Base-by-base conservation (phyloP, 331 rosid genomes). In the Dryas integrifolia region DNA sequence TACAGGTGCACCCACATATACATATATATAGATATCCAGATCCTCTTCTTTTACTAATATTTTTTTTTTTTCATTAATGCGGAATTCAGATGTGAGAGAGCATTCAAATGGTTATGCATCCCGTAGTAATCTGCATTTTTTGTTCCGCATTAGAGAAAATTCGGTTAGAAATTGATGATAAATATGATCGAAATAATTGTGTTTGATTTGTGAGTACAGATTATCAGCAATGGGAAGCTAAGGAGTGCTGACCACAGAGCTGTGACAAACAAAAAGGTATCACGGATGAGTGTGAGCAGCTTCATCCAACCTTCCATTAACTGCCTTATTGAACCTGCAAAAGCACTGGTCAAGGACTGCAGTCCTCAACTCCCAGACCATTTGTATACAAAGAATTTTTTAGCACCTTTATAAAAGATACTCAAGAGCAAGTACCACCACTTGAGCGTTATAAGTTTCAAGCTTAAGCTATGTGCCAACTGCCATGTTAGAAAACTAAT, bases 291-390 rank as follows among this genome's bases (percentile, higher is more conserved):
- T 10, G 80, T 74, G 26, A 77, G 73, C 3, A 84, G 77, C 70
- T 85, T 85, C 70, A 69, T 84, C 0, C 82, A 72, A 72, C 96
- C 88, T 67, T 82, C 84, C 0, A 43, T n/a, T 9, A 76, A 83
- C 49, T 77, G 70, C 72, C 53, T 80, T 13, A 59, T 85, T 44
- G 80, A 87, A 51, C 86, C 90, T 8, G 84, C 86, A 80, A 71
- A 74, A 70, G 52, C 44, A 21, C 58, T 64, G 5, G 50, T 77
- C 38, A 62, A 35, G 35, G 47, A 65, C n/a, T 16, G 16, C 14
- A 61, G 6, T 56, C 9, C 70, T 5, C 47, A 60, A 69, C 63
- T 69, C 58, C 63, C 7, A 69, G 21, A 52, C 44, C 45, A 41
- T 58, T 69, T 58, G 51, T 38, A 7, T 82, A 49, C 74, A 57